Base-by-base conservation (phyloP, 768 basidiomycete genomes). In the Tulasnella sp. region DNA sequence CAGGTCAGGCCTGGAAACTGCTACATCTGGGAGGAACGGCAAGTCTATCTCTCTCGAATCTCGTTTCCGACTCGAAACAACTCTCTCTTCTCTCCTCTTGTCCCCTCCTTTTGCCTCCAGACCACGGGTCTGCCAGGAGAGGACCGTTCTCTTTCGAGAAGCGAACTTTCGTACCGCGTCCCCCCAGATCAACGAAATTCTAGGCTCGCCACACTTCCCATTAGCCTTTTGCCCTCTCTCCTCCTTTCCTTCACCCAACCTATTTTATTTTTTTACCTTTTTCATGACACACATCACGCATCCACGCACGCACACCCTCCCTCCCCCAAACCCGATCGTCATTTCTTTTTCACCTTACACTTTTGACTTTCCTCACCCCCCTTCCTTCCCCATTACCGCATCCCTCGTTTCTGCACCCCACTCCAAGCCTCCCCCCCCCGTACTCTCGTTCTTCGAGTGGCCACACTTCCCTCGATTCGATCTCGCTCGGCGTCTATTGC, bases 11-110 rank as follows among this genome's bases (percentile, higher is more conserved):
- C 72, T 37, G 77, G 77, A 39, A 74, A 74, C 73, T 46, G 42
- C 42, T 78, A 78, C 71, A 70, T 78, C 26, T 78, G 77, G 77
- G 77, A 78, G 44, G 77, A 78, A 74, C 40, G 77, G 77, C 70
- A 46, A 29, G 46, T 73, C 29, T 71, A 72, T 72, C 71, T 46
- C 71, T n/a, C n/a, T 46, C 44, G 23, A 40, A 72, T 72, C 44
- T n/a, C 70, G 7, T 39, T 37, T 13, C 2, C 35, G 35, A 6
- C 42, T 40, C 71, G 37, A 72, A 72, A 70, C n/a, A 35, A 70
- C 23, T 9, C 40, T 35, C 70, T 70, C 44, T 35, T 15, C 15
- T 15, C 15, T 35, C 16, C 40, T 70, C 70, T 67, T 35, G 29
- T 20, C 20, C 9, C 61, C 51, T 55, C 29, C 13, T 32, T 15